Evolutionary conservation across 306 rosid species (phyloP).

Genomic region (Gynostemma pentaphyllum): DNA sequence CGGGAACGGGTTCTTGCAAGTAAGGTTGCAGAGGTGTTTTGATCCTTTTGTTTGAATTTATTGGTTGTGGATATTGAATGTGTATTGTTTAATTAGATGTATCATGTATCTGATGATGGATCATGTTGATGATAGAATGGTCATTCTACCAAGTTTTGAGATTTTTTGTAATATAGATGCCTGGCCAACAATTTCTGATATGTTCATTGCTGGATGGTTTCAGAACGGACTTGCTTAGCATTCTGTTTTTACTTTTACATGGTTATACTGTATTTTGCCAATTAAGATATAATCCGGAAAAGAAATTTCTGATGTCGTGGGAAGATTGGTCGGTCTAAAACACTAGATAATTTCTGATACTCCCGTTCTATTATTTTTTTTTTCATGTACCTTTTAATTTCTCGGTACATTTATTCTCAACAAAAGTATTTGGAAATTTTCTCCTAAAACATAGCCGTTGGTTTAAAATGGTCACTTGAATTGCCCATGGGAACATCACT

Average conservation of each 20-base stretch:
- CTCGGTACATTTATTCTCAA: too few relatives aligned
- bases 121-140: background rate
- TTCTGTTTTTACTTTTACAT: background rate
- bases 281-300: too few relatives aligned
- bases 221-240: background rate
- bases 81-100: slow-evolving; percentile 1
- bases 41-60: slow-evolving; percentile 10
- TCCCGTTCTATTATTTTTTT: too few relatives aligned
- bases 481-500: too few relatives aligned
- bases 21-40: slow-evolving; percentile 91
- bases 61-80: background rate
- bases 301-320: too few relatives aligned
- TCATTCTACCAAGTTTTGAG: background rate
- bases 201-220: background rate
- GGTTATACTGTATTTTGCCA: too few relatives aligned
- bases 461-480: too few relatives aligned
- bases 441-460: too few relatives aligned
- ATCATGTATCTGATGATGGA: background rate
- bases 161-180: slow-evolving; percentile 10
- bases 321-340: too few relatives aligned
- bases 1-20: slow-evolving; percentile 89
- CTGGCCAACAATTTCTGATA: background rate
- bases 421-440: too few relatives aligned
- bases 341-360: too few relatives aligned
- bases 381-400: too few relatives aligned